Base-by-base conservation (phyloP, 805 yeast genomes). In the Lipomyces anomalus region DNA sequence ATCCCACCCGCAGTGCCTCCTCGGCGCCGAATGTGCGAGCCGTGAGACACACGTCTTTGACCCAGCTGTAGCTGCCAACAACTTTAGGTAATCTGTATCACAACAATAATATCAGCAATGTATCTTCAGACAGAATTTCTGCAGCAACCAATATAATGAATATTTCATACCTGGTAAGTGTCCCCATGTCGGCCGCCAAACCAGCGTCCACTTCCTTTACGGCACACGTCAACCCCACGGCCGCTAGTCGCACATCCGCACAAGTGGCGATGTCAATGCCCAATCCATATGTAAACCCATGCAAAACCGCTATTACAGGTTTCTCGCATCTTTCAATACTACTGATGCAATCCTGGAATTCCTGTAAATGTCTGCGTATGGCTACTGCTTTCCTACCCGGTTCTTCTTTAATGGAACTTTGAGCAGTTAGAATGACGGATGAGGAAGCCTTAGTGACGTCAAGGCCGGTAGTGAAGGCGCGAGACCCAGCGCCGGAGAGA, bases 161-260 rank as follows among this genome's bases (percentile, higher is more conserved):
- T n/a, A n/a, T n/a, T n/a, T n/a, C n/a, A n/a, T n/a, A n/a, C n/a
- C n/a, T n/a, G n/a, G n/a, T n/a, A n/a, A 84, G 67, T 1, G 84
- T 72, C 3, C 94, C 94, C 57, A 84, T 81, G 60, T 84, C 92
- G 1, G 92, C 88, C 32, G 84, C 74, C 59, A 84, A 70, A 2
- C 90, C 92, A 43, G 84, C 70, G 50, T 78, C 76, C 48, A 83
- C 78, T 64, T 84, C 94, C 46, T 82, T 75, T 46, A 84, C 74
- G 35, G 82, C 72, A 52, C 82, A 70, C 33, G 59, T 64, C 11
- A 75, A 72, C 52, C 75, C 82, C 24, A 65, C 64, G 2, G 79
- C 65, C 7, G 78, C 77, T 9, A 79, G 61, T 42, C 89, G 71
- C 21, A 84, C 74, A 13, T 78, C 71, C 23, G 74, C 70, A 0